Percentiles rank a stretch among this genome's conserved stretches.
Conservation (phyloP, 108 stramenopile genomes). For the Cyclotella choctawhatcheeana region DNA sequence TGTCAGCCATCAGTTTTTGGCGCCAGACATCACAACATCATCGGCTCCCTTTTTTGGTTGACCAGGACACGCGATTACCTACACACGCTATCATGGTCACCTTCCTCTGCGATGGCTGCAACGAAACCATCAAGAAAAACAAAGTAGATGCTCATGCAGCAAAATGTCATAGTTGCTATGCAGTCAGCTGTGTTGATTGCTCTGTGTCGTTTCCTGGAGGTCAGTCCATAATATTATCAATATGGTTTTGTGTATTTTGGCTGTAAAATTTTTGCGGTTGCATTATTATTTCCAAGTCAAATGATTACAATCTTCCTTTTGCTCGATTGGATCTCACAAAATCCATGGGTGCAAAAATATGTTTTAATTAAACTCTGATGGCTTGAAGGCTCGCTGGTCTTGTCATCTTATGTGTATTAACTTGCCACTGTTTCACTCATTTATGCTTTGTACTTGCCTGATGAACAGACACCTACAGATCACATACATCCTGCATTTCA, state of each 20-base stretch:
- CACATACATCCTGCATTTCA: conserved; percentile 84
- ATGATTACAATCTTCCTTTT: conserved; percentile 41
- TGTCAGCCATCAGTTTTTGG: no score
- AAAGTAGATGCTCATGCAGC: conserved; percentile 87
- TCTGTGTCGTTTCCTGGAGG: conserved; percentile 84
- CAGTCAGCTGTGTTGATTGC: conserved; percentile 86
- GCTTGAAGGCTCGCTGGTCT: conserved; percentile 6
- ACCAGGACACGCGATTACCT: neutral
- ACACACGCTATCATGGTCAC: conserved; percentile 72
- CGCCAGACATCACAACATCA: no score
- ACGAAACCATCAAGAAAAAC: conserved; percentile 84
- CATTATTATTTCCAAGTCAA: no score
- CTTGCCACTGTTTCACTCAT: conserved; percentile 6
- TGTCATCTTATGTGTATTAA: conserved; percentile 23
- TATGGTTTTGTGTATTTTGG: neutral
- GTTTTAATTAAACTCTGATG: conserved; percentile 97
- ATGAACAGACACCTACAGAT: conserved; percentile 81
- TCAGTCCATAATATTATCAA: conserved; percentile 41
- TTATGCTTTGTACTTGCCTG: conserved; percentile 7
- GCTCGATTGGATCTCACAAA: conserved; percentile 52
- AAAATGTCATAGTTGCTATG: conserved; percentile 74
- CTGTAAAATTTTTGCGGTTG: neutral
- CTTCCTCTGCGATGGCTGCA: conserved; percentile 90
- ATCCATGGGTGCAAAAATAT: conserved; percentile 84
- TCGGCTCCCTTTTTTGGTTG: no score